Percentiles rank a stretch among this genome's conserved stretches.
Evolutionary conservation across 2,329 filamentous ascomycete genomes (phyloP).

Genomic region (Emergomyces pasteurianus): DNA sequence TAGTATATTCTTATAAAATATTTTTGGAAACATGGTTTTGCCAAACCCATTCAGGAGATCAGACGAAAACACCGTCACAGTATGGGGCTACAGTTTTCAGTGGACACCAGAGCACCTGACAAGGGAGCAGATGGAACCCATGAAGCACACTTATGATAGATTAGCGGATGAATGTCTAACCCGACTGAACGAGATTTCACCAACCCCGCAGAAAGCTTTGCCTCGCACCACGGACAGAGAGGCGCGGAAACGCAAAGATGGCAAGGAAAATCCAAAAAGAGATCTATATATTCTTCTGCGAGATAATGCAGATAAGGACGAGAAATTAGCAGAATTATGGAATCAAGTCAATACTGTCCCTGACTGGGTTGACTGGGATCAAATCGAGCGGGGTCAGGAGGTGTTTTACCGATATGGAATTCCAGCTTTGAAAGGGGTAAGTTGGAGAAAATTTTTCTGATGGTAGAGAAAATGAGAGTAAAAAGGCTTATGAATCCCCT

Average conservation of each 20-base stretch:
- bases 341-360: slow-evolving; percentile 54
- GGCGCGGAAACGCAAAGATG: slow-evolving; percentile 3
- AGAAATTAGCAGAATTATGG: slow-evolving; percentile 50
- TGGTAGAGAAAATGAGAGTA: background rate
- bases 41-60: slow-evolving; percentile 18
- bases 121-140: slow-evolving; percentile 44
- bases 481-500: background rate
- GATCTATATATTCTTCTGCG: slow-evolving; percentile 54
- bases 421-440: background rate
- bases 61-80: slow-evolving; percentile 17
- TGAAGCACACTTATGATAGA: slow-evolving; percentile 57
- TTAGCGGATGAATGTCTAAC: slow-evolving; percentile 56
- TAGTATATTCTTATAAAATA: background rate
- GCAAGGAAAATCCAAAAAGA: slow-evolving; percentile 24
- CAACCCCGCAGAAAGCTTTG: slow-evolving; percentile 21
- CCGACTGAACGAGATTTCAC: slow-evolving; percentile 50
- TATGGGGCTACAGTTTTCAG: slow-evolving; percentile 57
- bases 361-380: slow-evolving; percentile 66
- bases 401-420: slow-evolving; percentile 67
- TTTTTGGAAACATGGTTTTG: slow-evolving; percentile 13
- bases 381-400: slow-evolving; percentile 61
- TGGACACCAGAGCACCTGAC: slow-evolving; percentile 55
- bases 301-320: slow-evolving; percentile 46
- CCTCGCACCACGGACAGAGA: slow-evolving; percentile 5
- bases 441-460: background rate